Percentiles rank a stretch among this genome's conserved stretches.
These are phyloP conservation scores for Epicoccum nigrum DNA, from an alignment of 2,329 filamentous ascomycete genomes.

Conservation along the genomic window DNA sequence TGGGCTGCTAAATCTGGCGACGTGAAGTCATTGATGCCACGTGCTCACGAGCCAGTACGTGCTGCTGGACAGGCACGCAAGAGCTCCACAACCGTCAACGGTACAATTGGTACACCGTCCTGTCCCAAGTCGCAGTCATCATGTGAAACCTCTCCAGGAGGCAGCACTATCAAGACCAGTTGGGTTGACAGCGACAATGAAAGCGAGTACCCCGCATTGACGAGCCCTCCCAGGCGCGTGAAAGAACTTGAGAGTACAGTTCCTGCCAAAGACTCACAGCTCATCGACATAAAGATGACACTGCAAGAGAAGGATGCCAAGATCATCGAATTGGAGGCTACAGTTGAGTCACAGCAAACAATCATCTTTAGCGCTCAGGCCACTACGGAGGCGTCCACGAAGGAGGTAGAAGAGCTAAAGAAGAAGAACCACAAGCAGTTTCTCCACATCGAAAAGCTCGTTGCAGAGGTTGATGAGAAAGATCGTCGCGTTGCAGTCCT, in stretches of 20 bases:
- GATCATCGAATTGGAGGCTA: constrained; percentile 19
- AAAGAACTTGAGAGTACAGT: constrained; percentile 20
- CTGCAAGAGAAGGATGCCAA: constrained; percentile 14
- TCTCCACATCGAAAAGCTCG: constrained; percentile 22
- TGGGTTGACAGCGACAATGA: constrained; percentile 33
- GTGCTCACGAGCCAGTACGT: too few species aligned
- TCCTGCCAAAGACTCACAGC: constrained; percentile 12
- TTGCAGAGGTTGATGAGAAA: constrained; percentile 24
- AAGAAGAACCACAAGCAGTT: constrained; percentile 8
- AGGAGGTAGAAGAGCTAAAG: constrained; percentile 9
- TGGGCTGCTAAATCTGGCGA: constrained; percentile 9
- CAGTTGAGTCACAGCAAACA: constrained; percentile 7
- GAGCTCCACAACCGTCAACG: too few species aligned
- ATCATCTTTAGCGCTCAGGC: constrained; percentile 13
- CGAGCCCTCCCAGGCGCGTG: constrained; percentile 3
- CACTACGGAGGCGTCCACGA: not conserved
- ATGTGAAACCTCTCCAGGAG: too few species aligned
- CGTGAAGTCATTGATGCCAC: constrained; percentile 3
- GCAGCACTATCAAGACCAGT: constrained; percentile 13
- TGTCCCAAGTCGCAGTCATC: too few species aligned
- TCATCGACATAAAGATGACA: not conserved
- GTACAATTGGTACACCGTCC: too few species aligned
- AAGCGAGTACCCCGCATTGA: constrained; percentile 16
- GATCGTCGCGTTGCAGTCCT: constrained; percentile 20
- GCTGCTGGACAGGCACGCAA: too few species aligned